Evolutionary conservation across 2,329 filamentous ascomycete genomes (phyloP).

Genomic region (Graphilbum sp.): DNA sequence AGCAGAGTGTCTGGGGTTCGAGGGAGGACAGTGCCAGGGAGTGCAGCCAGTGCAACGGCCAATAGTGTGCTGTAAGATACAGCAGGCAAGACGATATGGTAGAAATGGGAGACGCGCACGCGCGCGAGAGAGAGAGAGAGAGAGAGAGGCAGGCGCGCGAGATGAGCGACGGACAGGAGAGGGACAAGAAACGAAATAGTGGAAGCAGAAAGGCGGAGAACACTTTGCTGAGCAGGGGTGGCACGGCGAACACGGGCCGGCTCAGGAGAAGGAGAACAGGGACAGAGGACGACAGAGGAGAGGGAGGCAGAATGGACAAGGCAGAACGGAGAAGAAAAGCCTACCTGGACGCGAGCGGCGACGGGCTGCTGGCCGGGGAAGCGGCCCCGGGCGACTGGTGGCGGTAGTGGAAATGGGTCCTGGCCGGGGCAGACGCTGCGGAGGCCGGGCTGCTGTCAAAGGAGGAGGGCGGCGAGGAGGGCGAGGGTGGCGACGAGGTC

Average conservation of each 20-base stretch:
- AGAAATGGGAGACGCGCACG: no score
- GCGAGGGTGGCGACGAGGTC: constrained; percentile 2
- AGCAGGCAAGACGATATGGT: no score
- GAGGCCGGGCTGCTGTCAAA: neutral
- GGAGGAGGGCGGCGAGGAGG: neutral
- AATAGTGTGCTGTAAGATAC: no score
- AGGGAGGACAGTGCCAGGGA: neutral
- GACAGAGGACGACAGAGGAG: neutral
- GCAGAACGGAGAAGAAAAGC: constrained; percentile 1
- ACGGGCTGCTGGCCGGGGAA: constrained; percentile 5
- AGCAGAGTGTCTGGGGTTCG: constrained; percentile 8
- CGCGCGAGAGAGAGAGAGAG: no score
- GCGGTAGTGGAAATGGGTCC: neutral
- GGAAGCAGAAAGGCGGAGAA: no score
- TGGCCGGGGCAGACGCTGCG: neutral
- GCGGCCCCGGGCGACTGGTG: constrained; percentile 3
- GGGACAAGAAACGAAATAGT: no score
- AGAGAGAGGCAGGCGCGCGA: no score
- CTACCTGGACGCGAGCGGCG: constrained; percentile 11
- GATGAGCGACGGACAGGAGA: no score
- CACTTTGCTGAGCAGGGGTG: no score
- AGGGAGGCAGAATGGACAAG: neutral
- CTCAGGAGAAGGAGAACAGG: no score
- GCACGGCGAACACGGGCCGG: no score
- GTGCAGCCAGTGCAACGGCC: neutral